These are phyloP conservation scores for Cordyceps tenuipes DNA, from an alignment of 2,329 filamentous ascomycete species.

Conservation along the genomic window DNA sequence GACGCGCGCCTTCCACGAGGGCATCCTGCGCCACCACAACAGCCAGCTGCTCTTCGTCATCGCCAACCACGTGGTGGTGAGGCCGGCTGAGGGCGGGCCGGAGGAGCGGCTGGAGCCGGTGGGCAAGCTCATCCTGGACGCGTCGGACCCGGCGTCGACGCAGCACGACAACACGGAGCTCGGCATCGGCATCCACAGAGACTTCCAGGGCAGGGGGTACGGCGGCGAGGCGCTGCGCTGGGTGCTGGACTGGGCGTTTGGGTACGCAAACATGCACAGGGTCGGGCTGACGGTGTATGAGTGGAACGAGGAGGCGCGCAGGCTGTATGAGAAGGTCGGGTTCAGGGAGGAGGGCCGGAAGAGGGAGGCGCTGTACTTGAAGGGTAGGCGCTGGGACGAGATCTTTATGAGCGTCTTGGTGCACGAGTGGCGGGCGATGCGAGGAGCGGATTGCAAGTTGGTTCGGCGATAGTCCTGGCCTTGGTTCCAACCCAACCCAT, in stretches of 20 bases:
- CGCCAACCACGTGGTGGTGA: background rate
- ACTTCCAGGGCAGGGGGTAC: slow-evolving; percentile 31
- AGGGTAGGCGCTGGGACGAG: slow-evolving; percentile 28
- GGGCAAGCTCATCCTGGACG: background rate
- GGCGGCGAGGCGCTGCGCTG: slow-evolving; percentile 36
- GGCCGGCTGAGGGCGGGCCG: too few species aligned
- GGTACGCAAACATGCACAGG: slow-evolving; percentile 31
- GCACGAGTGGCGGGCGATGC: slow-evolving; percentile 22
- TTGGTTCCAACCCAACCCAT: too few species aligned
- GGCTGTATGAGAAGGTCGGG: slow-evolving; percentile 34
- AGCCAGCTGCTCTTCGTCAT: slow-evolving; percentile 6
- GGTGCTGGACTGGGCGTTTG: slow-evolving; percentile 35
- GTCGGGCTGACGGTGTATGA: slow-evolving; percentile 30
- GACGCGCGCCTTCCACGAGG: background rate
- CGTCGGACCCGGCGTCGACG: background rate
- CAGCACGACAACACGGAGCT: slow-evolving; percentile 16
- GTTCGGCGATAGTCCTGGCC: too few species aligned
- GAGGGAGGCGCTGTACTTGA: slow-evolving; percentile 22
- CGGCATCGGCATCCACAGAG: slow-evolving; percentile 26
- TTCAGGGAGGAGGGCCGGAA: slow-evolving; percentile 33
- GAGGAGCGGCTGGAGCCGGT: background rate
- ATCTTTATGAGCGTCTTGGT: slow-evolving; percentile 27
- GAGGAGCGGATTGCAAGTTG: too few species aligned
- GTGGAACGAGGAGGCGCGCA: slow-evolving; percentile 32
- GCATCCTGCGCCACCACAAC: background rate